These are phyloP conservation scores for Astragalus membranaceus DNA, from an alignment of 306 rosid genomes.

Conservation along the genomic window DNA sequence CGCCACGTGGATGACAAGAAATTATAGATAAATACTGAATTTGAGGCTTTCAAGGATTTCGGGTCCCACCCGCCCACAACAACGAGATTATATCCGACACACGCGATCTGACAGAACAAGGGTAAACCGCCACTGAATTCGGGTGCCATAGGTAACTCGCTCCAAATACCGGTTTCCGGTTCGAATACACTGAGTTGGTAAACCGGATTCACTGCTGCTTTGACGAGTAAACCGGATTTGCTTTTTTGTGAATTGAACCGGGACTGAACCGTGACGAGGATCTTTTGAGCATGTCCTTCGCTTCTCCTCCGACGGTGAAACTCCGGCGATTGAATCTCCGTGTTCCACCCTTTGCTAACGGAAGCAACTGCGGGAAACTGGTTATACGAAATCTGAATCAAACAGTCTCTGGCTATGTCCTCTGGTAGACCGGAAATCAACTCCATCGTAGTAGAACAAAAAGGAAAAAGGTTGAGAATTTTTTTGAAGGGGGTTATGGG, in stretches of 20 bases:
- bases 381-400: constrained; percentile 36
- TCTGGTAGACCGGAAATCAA: constrained; percentile 67
- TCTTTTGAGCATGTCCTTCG: constrained; percentile 33
- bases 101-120: constrained; percentile 52
- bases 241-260: constrained; percentile 23
- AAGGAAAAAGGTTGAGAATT: too few species aligned
- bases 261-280: constrained; percentile 52
- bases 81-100: constrained; percentile 48
- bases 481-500: too few species aligned
- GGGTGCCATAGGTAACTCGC: constrained; percentile 36
- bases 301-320: constrained; percentile 38
- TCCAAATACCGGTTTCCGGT: constrained; percentile 42
- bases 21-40: constrained; percentile 44
- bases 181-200: constrained; percentile 42
- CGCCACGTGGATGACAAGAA: constrained; percentile 50
- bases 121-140: constrained; percentile 39
- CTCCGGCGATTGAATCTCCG: constrained; percentile 50
- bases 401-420: constrained; percentile 53
- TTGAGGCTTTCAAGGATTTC: constrained; percentile 46
- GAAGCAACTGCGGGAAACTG: constrained; percentile 36
- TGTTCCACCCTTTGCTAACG: constrained; percentile 47
- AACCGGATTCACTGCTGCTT: constrained; percentile 26
- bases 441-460: constrained; percentile 30
- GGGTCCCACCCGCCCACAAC: constrained; percentile 81
- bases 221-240: not conserved